phyloP scores from a whole-genome alignment of 768 basidiomycete species.

The Roridomyces roridus region DNA sequence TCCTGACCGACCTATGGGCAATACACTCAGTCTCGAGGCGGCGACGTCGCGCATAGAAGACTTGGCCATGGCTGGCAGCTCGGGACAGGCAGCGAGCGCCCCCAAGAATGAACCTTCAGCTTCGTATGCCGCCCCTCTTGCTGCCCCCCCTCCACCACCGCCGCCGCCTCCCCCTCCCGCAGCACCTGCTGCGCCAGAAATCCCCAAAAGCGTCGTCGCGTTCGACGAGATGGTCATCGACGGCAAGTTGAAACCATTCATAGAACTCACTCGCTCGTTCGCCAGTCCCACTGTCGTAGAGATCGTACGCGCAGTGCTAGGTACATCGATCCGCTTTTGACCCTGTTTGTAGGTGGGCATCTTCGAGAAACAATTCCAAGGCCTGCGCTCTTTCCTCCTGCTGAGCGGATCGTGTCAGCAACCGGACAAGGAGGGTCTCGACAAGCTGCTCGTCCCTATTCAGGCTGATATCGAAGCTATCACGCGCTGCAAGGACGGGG shows the following conservation, averaged over 20 bases:
- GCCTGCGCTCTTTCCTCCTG: conserved; percentile 72
- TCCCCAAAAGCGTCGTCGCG: conserved; percentile 67
- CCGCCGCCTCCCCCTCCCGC: conserved; percentile 43
- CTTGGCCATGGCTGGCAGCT: conserved; percentile 59
- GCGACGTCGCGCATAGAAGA: conserved; percentile 95
- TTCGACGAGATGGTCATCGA: conserved; percentile 79
- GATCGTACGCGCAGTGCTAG: conserved; percentile 60
- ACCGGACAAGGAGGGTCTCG: conserved; percentile 68
- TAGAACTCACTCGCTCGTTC: conserved; percentile 73
- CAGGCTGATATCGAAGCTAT: conserved; percentile 77
- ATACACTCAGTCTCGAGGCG: conserved; percentile 79
- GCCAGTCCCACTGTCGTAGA: conserved; percentile 75
- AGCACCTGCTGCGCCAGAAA: conserved; percentile 40
- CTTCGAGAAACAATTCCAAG: conserved; percentile 69
- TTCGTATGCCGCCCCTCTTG: conserved; percentile 36
- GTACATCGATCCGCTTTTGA: background rate
- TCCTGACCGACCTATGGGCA: conserved; percentile 13
- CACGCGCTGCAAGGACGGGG: conserved; percentile 81
- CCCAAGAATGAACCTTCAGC: conserved; percentile 25
- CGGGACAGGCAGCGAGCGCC: conserved; percentile 17
- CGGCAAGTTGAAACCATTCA: conserved; percentile 75
- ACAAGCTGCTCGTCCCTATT: conserved; percentile 68
- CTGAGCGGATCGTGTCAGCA: conserved; percentile 78
- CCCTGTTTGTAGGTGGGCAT: conserved; percentile 62
- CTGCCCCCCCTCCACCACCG: conserved; percentile 43